Evolutionary conservation across 495 filamentous ascomycete species (phyloP).

Genomic region (Wilcoxina mikolae): DNA sequence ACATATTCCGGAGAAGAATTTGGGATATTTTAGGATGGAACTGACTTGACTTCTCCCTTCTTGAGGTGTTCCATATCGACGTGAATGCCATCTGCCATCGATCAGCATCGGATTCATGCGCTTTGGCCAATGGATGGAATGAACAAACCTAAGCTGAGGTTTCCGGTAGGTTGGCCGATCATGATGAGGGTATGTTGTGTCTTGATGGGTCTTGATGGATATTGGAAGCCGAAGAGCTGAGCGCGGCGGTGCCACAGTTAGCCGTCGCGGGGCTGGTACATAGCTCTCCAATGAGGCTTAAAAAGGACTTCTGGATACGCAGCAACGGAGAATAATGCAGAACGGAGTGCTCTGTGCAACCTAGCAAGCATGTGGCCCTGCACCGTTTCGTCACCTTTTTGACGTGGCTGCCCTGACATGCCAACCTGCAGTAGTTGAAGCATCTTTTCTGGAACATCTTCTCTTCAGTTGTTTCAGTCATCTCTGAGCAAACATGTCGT

Average conservation of each 20-base stretch:
- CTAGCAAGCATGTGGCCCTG: background rate
- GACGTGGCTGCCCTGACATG: background rate
- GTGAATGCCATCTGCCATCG: conserved; percentile 76
- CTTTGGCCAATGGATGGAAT: background rate
- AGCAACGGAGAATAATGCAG: background rate
- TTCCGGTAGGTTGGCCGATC: conserved; percentile 24
- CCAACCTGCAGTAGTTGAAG: background rate
- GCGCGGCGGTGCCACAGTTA: background rate
- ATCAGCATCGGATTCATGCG: conserved; percentile 17
- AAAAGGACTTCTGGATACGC: background rate
- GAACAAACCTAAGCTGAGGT: conserved; percentile 26
- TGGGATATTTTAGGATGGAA: conserved; percentile 14
- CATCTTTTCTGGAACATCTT: background rate
- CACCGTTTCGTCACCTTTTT: conserved; percentile 3
- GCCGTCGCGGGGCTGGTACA: background rate
- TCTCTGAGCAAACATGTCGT: background rate
- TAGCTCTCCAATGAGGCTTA: background rate
- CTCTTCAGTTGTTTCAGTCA: background rate
- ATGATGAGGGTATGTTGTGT: conserved; percentile 13
- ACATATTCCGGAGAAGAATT: conserved; percentile 25
- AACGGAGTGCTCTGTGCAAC: background rate
- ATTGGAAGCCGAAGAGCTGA: no score
- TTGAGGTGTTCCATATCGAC: conserved; percentile 91
- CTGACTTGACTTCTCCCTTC: conserved; percentile 83
- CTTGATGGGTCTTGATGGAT: background rate